phyloP scores from a whole-genome alignment of 352 stramenopile genomes.

The Globisporangium emineosum region DNA sequence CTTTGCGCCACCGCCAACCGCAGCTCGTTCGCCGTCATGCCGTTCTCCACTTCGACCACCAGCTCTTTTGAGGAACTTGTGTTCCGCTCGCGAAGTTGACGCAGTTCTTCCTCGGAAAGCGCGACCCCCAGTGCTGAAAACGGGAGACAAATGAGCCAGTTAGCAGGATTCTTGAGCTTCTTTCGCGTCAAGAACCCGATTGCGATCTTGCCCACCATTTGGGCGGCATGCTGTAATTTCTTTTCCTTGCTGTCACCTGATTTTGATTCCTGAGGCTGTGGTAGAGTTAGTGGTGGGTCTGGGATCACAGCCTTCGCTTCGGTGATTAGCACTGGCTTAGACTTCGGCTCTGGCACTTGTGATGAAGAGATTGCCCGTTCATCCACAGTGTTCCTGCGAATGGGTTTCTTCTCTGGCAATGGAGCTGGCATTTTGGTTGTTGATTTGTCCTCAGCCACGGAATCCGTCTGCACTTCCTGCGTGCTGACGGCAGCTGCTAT shows the following conservation, averaged over 20 bases:
- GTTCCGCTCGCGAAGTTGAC: conserved; percentile 17
- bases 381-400: neutral
- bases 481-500: neutral
- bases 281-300: neutral
- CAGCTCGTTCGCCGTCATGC: conserved; percentile 65
- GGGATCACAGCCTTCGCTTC: neutral
- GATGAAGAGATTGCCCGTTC: neutral
- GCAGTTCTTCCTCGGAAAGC: conserved; percentile 34
- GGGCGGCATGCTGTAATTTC: conserved; percentile 34
- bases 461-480: conserved; percentile 34
- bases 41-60: conserved; percentile 32
- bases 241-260: conserved; percentile 10
- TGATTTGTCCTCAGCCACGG: neutral
- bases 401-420: conserved; percentile 5
- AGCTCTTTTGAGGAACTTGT: conserved; percentile 13
- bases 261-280: neutral
- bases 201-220: conserved; percentile 48
- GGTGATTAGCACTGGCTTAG: conserved; percentile 1
- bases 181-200: conserved; percentile 40
- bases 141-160: conserved; percentile 49
- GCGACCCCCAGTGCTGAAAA: conserved; percentile 24
- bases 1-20: conserved; percentile 39
- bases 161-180: conserved; percentile 36
- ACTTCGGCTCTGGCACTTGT: conserved; percentile 3
- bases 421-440: neutral